Percentiles rank a stretch among this genome's conserved stretches.
Conservation (phyloP, 1,284 basidiomycete genomes). For the Fomitopsis schrenkii region DNA sequence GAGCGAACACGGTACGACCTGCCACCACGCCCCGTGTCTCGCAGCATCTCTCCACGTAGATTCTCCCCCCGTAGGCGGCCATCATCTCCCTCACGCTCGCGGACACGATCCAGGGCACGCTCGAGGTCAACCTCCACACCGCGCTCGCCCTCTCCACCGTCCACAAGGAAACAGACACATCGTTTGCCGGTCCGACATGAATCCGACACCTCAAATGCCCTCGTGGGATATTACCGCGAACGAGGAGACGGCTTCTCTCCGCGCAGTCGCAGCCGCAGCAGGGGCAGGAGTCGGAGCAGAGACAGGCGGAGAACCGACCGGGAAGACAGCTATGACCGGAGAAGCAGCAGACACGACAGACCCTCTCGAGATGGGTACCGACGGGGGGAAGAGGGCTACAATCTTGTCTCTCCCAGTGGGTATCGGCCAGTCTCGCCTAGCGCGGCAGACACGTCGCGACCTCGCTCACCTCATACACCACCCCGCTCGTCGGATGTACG, state of each 20-base stretch:
- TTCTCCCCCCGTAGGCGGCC: slow-evolving; percentile 15
- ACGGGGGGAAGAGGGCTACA: background rate
- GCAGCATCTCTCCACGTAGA: slow-evolving; percentile 3
- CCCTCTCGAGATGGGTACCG: background rate
- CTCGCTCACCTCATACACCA: slow-evolving; percentile 12
- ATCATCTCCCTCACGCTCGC: slow-evolving; percentile 23
- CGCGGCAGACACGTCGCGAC: slow-evolving; percentile 10
- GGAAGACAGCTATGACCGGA: background rate
- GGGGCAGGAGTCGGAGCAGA: slow-evolving; percentile 2
- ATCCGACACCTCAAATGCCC: slow-evolving; percentile 10
- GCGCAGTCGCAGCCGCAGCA: slow-evolving; percentile 2
- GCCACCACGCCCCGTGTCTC: slow-evolving; percentile 7
- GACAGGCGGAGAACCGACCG: background rate
- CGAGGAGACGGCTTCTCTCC: slow-evolving; percentile 14
- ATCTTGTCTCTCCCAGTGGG: background rate
- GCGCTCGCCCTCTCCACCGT: slow-evolving; percentile 19
- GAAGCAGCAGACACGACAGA: background rate
- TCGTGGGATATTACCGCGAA: slow-evolving; percentile 16
- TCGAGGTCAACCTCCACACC: background rate
- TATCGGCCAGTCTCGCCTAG: slow-evolving; percentile 19
- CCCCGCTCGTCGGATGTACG: slow-evolving; percentile 20
- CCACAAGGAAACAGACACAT: slow-evolving; percentile 24
- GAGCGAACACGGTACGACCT: slow-evolving; percentile 14
- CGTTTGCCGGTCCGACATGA: slow-evolving; percentile 24
- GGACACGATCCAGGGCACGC: slow-evolving; percentile 5